Conservation (phyloP, 2,329 filamentous ascomycete genomes). For the Colletotrichum coccodes region DNA sequence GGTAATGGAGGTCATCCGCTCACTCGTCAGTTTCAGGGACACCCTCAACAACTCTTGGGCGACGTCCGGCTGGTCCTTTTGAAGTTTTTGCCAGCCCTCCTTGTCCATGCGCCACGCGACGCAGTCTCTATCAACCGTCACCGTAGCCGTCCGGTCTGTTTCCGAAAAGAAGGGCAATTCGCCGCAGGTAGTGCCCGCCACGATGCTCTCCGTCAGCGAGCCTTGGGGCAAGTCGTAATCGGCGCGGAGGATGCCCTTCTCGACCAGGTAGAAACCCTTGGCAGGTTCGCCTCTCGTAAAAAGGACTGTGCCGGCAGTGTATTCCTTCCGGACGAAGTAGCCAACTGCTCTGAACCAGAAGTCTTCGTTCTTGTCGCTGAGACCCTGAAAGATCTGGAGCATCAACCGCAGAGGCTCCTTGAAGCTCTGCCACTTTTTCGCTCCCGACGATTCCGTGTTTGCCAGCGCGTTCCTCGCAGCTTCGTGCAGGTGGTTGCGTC, state of each 20-base stretch:
- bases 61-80: slow-evolving; percentile 78
- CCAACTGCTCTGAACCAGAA: slow-evolving; percentile 88
- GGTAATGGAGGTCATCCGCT: slow-evolving; percentile 83
- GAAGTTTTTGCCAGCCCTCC: slow-evolving; percentile 77
- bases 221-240: slow-evolving; percentile 95
- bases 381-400: slow-evolving; percentile 92
- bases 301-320: slow-evolving; percentile 75
- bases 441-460: slow-evolving; percentile 68
- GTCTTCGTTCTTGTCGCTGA: slow-evolving; percentile 88
- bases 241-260: slow-evolving; percentile 87
- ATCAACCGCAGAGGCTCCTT: slow-evolving; percentile 91
- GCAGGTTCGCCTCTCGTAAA: slow-evolving; percentile 83
- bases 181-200: slow-evolving; percentile 93
- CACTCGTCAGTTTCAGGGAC: slow-evolving; percentile 91
- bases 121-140: slow-evolving; percentile 82
- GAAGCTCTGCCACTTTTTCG: slow-evolving; percentile 83
- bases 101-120: slow-evolving; percentile 84
- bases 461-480: slow-evolving; percentile 81
- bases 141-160: slow-evolving; percentile 87
- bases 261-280: slow-evolving; percentile 88
- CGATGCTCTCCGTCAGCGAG: slow-evolving; percentile 87
- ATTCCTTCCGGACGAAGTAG: slow-evolving; percentile 80
- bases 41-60: slow-evolving; percentile 86
- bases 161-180: slow-evolving; percentile 97
- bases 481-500: slow-evolving; percentile 79